phyloP scores from a whole-genome alignment of 2,329 filamentous ascomycete genomes.

The Trichoderma citrinoviride region DNA sequence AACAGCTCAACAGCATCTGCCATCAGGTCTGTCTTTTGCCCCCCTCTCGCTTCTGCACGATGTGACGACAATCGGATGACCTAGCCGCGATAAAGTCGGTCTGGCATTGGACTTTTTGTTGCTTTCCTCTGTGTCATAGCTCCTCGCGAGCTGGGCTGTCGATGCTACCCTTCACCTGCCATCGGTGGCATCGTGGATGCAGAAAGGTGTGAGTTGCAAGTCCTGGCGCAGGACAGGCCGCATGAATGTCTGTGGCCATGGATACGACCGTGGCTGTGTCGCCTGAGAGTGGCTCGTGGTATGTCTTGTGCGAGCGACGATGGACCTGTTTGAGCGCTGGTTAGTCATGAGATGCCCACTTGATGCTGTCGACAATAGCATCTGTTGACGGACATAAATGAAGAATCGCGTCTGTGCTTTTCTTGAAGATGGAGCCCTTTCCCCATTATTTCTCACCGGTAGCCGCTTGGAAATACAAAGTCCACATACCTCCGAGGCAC shows the following conservation, averaged over 20 bases:
- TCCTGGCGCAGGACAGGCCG: background rate
- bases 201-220: background rate
- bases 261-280: slow-evolving; percentile 3
- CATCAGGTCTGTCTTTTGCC: background rate
- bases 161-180: background rate
- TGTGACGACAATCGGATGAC: slow-evolving; percentile 11
- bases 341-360: too few relatives aligned
- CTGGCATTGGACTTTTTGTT: background rate
- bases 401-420: too few relatives aligned
- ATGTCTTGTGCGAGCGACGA: background rate
- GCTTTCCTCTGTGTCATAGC: background rate
- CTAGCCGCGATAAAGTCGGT: background rate
- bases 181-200: background rate
- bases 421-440: too few relatives aligned
- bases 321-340: too few relatives aligned
- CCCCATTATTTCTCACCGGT: too few relatives aligned
- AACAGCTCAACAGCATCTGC: background rate
- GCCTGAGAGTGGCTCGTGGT: background rate
- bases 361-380: too few relatives aligned
- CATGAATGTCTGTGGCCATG: slow-evolving; percentile 1
- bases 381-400: too few relatives aligned
- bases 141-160: background rate
- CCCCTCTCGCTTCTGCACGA: background rate
- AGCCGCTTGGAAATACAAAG: too few relatives aligned
- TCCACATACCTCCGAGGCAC: background rate